Percentiles rank a stretch among this genome's conserved stretches.
Evolutionary conservation across 257 asterid species (phyloP).

Genomic region (Cynanchum wilfordii): DNA sequence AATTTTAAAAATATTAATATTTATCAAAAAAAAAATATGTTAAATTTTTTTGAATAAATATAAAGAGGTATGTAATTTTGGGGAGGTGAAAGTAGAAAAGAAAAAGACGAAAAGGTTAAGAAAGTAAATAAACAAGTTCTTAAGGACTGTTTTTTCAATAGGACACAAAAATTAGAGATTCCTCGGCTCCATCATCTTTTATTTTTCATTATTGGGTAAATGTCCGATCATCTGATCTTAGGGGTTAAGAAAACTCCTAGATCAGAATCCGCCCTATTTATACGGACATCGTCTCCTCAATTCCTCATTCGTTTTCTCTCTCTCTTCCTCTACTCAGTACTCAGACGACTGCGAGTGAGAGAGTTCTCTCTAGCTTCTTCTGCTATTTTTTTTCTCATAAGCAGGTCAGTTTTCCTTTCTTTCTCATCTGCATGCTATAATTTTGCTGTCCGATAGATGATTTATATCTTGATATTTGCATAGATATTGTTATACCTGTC

Average conservation of each 20-base stretch:
- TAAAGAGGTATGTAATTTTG: too few species aligned
- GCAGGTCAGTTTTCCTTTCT: neutral
- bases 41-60: too few species aligned
- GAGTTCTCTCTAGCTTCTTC: neutral
- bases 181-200: too few species aligned
- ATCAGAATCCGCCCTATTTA: neutral
- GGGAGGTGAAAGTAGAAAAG: too few species aligned
- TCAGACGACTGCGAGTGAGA: constrained; percentile 3
- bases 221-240: constrained; percentile 5
- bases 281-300: constrained; percentile 8
- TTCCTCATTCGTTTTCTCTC: neutral
- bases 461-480: neutral
- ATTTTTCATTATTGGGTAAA: too few species aligned
- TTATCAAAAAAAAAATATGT: too few species aligned
- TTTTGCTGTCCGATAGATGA: too few species aligned
- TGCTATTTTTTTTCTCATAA: neutral
- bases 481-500: neutral
- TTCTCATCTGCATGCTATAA: too few species aligned
- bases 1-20: too few species aligned
- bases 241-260: constrained; percentile 10
- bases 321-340: neutral
- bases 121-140: too few species aligned
- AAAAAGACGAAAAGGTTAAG: too few species aligned
- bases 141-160: too few species aligned
- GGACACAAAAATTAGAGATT: neutral